Base-by-base conservation (phyloP, 768 basidiomycete species). In the Candolleomyces aberdarensis region DNA sequence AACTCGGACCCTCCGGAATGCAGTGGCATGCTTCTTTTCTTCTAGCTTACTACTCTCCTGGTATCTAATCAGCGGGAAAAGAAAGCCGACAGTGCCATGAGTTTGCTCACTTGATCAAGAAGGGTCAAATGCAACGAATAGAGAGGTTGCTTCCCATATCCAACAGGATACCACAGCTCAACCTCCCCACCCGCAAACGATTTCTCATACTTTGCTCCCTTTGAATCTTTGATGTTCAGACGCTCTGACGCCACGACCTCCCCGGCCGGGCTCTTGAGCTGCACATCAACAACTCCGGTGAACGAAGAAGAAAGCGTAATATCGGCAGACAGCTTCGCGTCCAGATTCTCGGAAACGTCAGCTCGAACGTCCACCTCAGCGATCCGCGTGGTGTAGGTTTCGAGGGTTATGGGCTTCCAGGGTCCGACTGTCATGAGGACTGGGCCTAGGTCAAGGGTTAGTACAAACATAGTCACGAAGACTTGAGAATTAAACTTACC, bases 381-480 rank as follows among this genome's bases (percentile, higher is more conserved):
- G 58, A 96, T 83, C 57, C 86, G 82, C 40, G 79, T 75, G 11
- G 77, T 68, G 73, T 94, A 96, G 0, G 81, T 75, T 61, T 96
- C 85, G 13, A 96, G 79, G 19, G 68, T 75, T 59, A 96, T 79
- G 4, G 91, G 88, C 65, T 88, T 89, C 92, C 92, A 96, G 26
- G 94, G 94, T 14, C 94, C 96, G 48, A 82, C 76, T 5, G 91
- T 94, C 87, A 96, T 89, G 40, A 96, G 72, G 19, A 94, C 73
- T 22, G 94, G 95, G 57, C 93, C 89, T 89, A 48, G 48, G 54
- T 13, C 20, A 40, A 55, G 36, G 44, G 31, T 64, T 61, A 60
- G 8, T 17, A 7, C 3, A 46, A 22, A 36, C 41, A 26, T 20
- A 43, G 48, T 26, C 8, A 57, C 40, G 6, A 29, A 53, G 55